Evolutionary conservation across 208 protist species (phyloP).

Genomic region (Leishmania turanica): DNA sequence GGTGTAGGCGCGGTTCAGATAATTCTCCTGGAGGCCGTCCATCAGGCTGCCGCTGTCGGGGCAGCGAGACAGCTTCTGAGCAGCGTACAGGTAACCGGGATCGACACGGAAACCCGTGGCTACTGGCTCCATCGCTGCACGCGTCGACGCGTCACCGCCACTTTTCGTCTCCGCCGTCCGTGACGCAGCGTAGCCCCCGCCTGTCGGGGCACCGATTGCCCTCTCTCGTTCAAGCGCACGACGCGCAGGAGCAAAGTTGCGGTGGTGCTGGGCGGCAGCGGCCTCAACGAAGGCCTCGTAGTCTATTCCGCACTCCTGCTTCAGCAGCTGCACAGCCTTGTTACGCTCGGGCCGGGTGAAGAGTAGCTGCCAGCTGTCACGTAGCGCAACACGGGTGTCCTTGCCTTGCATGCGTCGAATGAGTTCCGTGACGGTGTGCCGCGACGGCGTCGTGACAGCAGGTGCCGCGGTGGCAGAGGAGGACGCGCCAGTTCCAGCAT

Average conservation of each 20-base stretch:
- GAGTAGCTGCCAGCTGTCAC: constrained; percentile 47
- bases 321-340: constrained; percentile 65
- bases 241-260: constrained; percentile 17
- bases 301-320: constrained; percentile 64
- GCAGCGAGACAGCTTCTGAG: constrained; percentile 37
- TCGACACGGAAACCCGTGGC: constrained; percentile 73
- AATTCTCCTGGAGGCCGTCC: constrained; percentile 83
- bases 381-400: constrained; percentile 47
- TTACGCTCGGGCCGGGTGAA: constrained; percentile 56
- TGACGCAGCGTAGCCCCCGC: not conserved
- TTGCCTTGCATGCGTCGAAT: constrained; percentile 68
- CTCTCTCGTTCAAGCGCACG: constrained; percentile 29
- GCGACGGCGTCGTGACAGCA: not conserved
- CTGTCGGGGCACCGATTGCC: constrained; percentile 8
- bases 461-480: not conserved
- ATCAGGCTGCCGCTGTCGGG: constrained; percentile 41
- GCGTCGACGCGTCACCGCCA: not conserved
- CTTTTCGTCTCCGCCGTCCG: not conserved
- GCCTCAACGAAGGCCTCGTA: constrained; percentile 59
- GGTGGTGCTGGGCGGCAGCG: constrained; percentile 27
- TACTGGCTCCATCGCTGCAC: constrained; percentile 10
- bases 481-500: not conserved
- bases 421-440: constrained; percentile 37
- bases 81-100: constrained; percentile 68
- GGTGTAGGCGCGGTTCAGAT: constrained; percentile 56